Conservation (phyloP, 2,329 filamentous ascomycete genomes). For the Parafenestella ontariensis region DNA sequence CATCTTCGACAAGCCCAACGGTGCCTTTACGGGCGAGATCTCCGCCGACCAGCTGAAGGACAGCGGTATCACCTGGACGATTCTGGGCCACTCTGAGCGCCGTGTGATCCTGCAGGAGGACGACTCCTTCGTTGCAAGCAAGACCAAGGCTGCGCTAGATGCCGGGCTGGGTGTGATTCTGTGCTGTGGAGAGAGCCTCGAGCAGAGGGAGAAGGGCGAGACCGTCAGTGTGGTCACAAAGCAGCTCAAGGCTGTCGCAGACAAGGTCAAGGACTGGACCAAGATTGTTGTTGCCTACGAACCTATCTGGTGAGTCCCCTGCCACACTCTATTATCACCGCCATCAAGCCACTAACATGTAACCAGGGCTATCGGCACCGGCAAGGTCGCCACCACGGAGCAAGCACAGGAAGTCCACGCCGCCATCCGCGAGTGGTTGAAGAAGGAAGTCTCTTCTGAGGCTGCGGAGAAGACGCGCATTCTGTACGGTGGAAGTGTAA, state of each 20-base stretch:
- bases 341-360: slow-evolving; percentile 16
- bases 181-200: slow-evolving; percentile 95
- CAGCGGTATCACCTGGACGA: slow-evolving; percentile 84
- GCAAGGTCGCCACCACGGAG: slow-evolving; percentile 58
- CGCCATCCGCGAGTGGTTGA: slow-evolving; percentile 88
- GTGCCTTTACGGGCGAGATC: slow-evolving; percentile 97
- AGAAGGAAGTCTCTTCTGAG: slow-evolving; percentile 74
- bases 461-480: slow-evolving; percentile 88
- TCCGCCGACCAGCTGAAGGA: slow-evolving; percentile 91
- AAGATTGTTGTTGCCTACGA: slow-evolving; percentile 98
- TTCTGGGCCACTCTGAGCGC: slow-evolving; percentile 95
- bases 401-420: slow-evolving; percentile 61
- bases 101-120: slow-evolving; percentile 87
- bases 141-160: slow-evolving; percentile 92
- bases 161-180: slow-evolving; percentile 90
- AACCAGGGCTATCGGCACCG: slow-evolving; percentile 76
- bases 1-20: slow-evolving; percentile 95
- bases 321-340: not conserved
- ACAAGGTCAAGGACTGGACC: slow-evolving; percentile 84
- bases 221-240: slow-evolving; percentile 85
- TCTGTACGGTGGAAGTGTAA: slow-evolving; percentile 96
- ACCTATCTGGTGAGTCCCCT: slow-evolving; percentile 81
- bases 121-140: slow-evolving; percentile 82
- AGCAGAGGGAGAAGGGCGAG: slow-evolving; percentile 85
- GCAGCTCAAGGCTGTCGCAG: slow-evolving; percentile 83